Conservation (phyloP, 2,329 filamentous ascomycete genomes). For the Neurospora sp. region DNA sequence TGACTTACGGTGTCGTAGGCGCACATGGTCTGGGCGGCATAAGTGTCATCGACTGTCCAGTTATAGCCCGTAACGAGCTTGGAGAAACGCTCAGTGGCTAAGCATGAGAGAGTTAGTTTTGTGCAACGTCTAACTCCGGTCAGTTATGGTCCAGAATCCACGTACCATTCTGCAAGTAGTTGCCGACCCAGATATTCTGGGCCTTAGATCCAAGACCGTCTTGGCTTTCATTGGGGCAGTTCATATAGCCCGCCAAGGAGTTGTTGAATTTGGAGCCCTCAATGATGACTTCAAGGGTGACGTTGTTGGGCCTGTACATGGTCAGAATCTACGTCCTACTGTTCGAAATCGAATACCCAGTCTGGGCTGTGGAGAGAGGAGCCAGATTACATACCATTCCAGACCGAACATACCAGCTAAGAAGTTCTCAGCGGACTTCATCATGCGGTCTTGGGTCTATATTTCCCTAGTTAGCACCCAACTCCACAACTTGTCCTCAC, state of each 20-base stretch:
- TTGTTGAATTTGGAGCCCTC: slow-evolving; percentile 58
- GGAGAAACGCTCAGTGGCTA: slow-evolving; percentile 50
- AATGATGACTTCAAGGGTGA: slow-evolving; percentile 61
- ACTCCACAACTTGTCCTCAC: not conserved
- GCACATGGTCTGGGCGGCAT: slow-evolving; percentile 61
- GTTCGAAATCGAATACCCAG: too few relatives aligned
- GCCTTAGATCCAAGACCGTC: slow-evolving; percentile 44
- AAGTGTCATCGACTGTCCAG: slow-evolving; percentile 54
- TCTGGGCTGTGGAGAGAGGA: not conserved
- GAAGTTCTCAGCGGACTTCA: slow-evolving; percentile 69
- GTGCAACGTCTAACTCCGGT: not conserved
- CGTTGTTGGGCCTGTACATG: slow-evolving; percentile 48
- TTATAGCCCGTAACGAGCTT: slow-evolving; percentile 45
- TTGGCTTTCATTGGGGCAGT: slow-evolving; percentile 51
- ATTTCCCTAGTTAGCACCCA: not conserved
- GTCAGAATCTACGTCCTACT: not conserved
- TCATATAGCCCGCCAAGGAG: slow-evolving; percentile 55
- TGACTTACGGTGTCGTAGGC: slow-evolving; percentile 56
- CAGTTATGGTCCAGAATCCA: not conserved
- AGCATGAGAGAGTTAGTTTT: not conserved
- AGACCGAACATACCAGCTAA: slow-evolving; percentile 70
- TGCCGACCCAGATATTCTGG: slow-evolving; percentile 46
- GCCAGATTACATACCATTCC: slow-evolving; percentile 38
- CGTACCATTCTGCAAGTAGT: slow-evolving; percentile 52
- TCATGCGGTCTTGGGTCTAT: slow-evolving; percentile 64